Evolutionary conservation across 768 basidiomycete genomes (phyloP).

Genomic region (Rossbeevera mucosa): DNA sequence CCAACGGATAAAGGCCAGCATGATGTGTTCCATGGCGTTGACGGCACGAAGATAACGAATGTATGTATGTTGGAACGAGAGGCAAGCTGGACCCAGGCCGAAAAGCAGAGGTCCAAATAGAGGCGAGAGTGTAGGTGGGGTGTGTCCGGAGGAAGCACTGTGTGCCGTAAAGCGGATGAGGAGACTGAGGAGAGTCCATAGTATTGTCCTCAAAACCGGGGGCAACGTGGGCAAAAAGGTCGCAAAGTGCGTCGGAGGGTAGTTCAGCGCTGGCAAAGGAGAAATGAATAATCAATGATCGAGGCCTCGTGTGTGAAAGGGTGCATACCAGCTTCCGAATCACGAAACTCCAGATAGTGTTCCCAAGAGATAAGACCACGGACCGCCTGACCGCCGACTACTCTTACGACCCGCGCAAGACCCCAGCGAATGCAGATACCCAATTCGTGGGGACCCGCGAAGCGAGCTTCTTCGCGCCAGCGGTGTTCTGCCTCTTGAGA

Average conservation of each 20-base stretch:
- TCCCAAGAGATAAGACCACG: slow-evolving; percentile 86
- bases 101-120: slow-evolving; percentile 89
- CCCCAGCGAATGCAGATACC: slow-evolving; percentile 94
- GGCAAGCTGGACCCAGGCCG: slow-evolving; percentile 57
- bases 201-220: slow-evolving; percentile 52
- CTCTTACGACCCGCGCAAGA: slow-evolving; percentile 70
- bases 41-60: slow-evolving; percentile 73
- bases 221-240: slow-evolving; percentile 56
- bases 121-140: slow-evolving; percentile 83
- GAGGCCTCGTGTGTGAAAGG: slow-evolving; percentile 25
- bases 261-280: slow-evolving; percentile 45
- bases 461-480: slow-evolving; percentile 77
- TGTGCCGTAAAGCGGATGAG: slow-evolving; percentile 80
- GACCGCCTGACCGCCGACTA: slow-evolving; percentile 65
- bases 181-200: slow-evolving; percentile 73
- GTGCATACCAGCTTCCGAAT: slow-evolving; percentile 72
- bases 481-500: slow-evolving; percentile 43
- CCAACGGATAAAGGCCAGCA: slow-evolving; percentile 87
- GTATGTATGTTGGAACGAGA: slow-evolving; percentile 56
- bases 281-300: slow-evolving; percentile 12
- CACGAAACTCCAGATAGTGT: slow-evolving; percentile 74
- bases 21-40: slow-evolving; percentile 86
- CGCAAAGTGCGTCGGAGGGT: slow-evolving; percentile 69
- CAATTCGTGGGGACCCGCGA: slow-evolving; percentile 83
- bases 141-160: slow-evolving; percentile 81